Evolutionary conservation across 768 basidiomycete species (phyloP).

Genomic region (Filobasidium floriforme): DNA sequence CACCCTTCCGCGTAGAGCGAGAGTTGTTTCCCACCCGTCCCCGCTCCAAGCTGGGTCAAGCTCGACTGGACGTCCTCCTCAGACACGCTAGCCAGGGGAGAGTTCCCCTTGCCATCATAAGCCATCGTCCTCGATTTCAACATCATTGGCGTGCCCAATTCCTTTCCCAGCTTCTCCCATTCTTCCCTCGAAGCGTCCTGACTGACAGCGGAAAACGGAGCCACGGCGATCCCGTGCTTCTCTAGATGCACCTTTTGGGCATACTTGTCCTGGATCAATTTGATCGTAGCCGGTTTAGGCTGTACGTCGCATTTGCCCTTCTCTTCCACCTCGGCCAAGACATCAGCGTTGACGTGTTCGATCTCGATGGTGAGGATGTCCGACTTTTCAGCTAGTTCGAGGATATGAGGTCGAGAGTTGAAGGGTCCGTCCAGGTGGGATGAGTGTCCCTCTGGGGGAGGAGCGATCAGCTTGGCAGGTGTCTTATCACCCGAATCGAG

Average conservation of each 20-base stretch:
- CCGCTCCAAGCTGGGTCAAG: slow-evolving; percentile 50
- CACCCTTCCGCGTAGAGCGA: slow-evolving; percentile 90
- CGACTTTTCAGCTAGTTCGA: slow-evolving; percentile 66
- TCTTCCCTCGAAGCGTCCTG: slow-evolving; percentile 53
- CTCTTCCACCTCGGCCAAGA: slow-evolving; percentile 52
- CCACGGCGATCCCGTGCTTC: slow-evolving; percentile 52
- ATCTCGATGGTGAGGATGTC: slow-evolving; percentile 92
- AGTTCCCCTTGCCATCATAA: slow-evolving; percentile 94
- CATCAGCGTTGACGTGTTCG: slow-evolving; percentile 79
- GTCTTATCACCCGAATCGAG: slow-evolving; percentile 72
- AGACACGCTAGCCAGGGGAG: slow-evolving; percentile 56
- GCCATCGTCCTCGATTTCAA: slow-evolving; percentile 90
- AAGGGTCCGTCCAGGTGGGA: slow-evolving; percentile 83
- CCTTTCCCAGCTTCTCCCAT: slow-evolving; percentile 44
- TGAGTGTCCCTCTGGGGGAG: slow-evolving; percentile 50
- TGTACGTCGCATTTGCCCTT: slow-evolving; percentile 51
- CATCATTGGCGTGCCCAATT: slow-evolving; percentile 82
- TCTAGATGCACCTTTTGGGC: slow-evolving; percentile 58
- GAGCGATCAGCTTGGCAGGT: slow-evolving; percentile 82
- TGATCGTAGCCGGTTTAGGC: slow-evolving; percentile 73
- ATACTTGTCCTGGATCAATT: slow-evolving; percentile 73
- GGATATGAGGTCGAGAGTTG: slow-evolving; percentile 67
- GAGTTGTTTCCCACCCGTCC: slow-evolving; percentile 53
- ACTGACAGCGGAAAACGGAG: slow-evolving; percentile 57
- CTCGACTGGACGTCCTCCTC: slow-evolving; percentile 50